Base-by-base conservation (phyloP, 2,329 filamentous ascomycete species). In the Fusarium sarcochroum region DNA sequence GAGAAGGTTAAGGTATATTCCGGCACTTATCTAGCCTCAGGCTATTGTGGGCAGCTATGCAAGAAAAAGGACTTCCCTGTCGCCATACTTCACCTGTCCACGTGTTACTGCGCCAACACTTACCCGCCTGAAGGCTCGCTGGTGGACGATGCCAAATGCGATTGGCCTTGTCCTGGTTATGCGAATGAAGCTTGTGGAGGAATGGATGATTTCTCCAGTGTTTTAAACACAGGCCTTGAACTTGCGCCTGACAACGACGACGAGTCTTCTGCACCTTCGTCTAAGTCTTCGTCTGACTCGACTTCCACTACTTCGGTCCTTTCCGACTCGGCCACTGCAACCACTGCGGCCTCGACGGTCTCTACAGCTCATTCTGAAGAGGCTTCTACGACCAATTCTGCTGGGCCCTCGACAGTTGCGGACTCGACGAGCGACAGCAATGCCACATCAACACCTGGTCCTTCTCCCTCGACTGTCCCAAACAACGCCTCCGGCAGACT, bases 101-200 rank as follows among this genome's bases (percentile, higher is more conserved):
- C n/a, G 4, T 72, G 70, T 11, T 69, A 40, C 27, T 72, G 70
- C 11, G 58, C 69, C 8, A 17, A 59, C 6, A 46, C 34, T 6
- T 72, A 72, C 34, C 69, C 69, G 1, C 8, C 64, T 21, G 32
- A 42, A 11, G 15, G 20, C 13, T 44, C 50, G 3, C 5, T 56
- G 7, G 23, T 72, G 18, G 56, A 66, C 4, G 64, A 70, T 9
- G 46, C 55, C 10, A n/a, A 61, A 15, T 72, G 70, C 58, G 13
- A 69, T n/a, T 41, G 3, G 3, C 18, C 44, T 6, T 72, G 69
- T 11, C 50, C 64, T 4, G 67, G 67, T 6, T 72, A 61, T 18
- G 1, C 15, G 7, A 7, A 2, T 1, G 53, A 69, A 0, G 60
- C 67, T 2, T 72, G 69, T 41, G 70, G 70, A 15, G 58, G 67